These are phyloP conservation scores for Arabidopsis lyrata DNA, from an alignment of 441 rosid species.

Conservation along the genomic window DNA sequence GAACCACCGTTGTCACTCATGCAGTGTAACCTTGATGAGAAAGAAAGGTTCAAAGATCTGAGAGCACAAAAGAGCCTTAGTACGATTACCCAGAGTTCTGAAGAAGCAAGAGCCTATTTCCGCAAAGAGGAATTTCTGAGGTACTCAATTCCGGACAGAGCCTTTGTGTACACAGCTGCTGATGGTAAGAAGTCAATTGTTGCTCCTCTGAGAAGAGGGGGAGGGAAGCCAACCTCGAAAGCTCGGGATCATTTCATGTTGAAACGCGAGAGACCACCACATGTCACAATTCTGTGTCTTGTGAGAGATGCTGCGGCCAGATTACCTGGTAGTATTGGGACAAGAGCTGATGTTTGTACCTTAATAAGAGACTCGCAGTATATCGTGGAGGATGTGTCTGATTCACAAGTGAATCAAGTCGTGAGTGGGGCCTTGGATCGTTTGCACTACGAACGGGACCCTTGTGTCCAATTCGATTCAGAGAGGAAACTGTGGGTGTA, in stretches of 20 bases:
- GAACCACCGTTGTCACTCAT: constrained; percentile 85
- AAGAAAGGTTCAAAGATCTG: constrained; percentile 96
- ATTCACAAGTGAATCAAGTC: constrained; percentile 91
- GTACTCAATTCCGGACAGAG: constrained; percentile 98
- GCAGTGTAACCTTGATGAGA: constrained; percentile 92
- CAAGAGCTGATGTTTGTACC: constrained; percentile 99
- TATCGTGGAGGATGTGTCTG: constrained; percentile 91
- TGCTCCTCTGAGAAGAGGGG: constrained; percentile 99
- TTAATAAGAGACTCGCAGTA: constrained; percentile 95
- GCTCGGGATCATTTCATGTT: constrained; percentile 99
- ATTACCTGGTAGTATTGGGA: constrained; percentile 98
- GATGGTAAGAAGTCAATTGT: constrained; percentile 98
- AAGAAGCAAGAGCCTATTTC: constrained; percentile 92
- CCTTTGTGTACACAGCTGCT: constrained; percentile 96
- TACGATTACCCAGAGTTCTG: constrained; percentile 84
- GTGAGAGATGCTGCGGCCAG: constrained; percentile 99
- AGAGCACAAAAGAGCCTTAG: constrained; percentile 99
- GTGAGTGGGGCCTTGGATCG: constrained; percentile 99
- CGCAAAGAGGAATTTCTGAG: constrained; percentile 92
- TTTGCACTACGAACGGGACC: constrained; percentile 97
- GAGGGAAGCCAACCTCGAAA: constrained; percentile 99
- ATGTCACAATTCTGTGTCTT: constrained; percentile 97
- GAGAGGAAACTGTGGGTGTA: constrained; percentile 99
- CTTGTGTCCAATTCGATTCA: constrained; percentile 92
- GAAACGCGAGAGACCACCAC: constrained; percentile 99